Evolutionary conservation across 768 basidiomycete species (phyloP).

Genomic region (Saitozyma podzolica): DNA sequence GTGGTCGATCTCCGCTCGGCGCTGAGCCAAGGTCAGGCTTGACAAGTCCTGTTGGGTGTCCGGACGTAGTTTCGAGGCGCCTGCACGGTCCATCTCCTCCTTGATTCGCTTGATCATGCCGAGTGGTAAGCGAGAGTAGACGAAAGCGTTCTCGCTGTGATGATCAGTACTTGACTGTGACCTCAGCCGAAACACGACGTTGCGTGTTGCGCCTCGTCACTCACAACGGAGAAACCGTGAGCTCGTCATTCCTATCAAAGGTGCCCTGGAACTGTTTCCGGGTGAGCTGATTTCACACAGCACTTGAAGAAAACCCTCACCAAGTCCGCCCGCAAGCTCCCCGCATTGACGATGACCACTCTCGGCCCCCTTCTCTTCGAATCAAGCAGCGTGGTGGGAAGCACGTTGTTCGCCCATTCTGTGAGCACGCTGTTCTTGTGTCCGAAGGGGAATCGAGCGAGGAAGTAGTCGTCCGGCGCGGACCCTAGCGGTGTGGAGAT

Average conservation of each 20-base stretch:
- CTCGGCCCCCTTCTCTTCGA: slow-evolving; percentile 27
- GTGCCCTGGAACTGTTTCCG: slow-evolving; percentile 56
- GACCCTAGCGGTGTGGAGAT: slow-evolving; percentile 66
- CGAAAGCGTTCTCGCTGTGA: slow-evolving; percentile 26
- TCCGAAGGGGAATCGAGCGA: slow-evolving; percentile 58
- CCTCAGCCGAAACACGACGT: not conserved
- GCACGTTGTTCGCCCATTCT: slow-evolving; percentile 51
- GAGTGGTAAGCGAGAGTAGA: slow-evolving; percentile 30
- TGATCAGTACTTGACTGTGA: slow-evolving; percentile 11
- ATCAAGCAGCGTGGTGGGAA: slow-evolving; percentile 61
- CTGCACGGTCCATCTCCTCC: slow-evolving; percentile 38
- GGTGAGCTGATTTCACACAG: slow-evolving; percentile 11
- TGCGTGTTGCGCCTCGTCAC: slow-evolving; percentile 6
- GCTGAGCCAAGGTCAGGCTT: not conserved
- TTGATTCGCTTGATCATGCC: slow-evolving; percentile 31
- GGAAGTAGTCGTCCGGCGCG: slow-evolving; percentile 69
- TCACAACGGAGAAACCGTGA: slow-evolving; percentile 69
- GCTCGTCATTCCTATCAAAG: slow-evolving; percentile 78
- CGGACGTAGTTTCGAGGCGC: slow-evolving; percentile 32
- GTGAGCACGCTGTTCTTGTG: slow-evolving; percentile 43
- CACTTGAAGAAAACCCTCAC: slow-evolving; percentile 20
- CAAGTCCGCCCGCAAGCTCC: slow-evolving; percentile 53
- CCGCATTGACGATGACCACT: slow-evolving; percentile 47
- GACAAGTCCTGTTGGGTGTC: not conserved
- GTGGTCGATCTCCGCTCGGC: slow-evolving; percentile 20